Evolutionary conservation across 1,284 basidiomycete genomes (phyloP), one percentile per base, ranked within the genome.

Genomic region (Sanguinoderma infundibulare): DNA sequence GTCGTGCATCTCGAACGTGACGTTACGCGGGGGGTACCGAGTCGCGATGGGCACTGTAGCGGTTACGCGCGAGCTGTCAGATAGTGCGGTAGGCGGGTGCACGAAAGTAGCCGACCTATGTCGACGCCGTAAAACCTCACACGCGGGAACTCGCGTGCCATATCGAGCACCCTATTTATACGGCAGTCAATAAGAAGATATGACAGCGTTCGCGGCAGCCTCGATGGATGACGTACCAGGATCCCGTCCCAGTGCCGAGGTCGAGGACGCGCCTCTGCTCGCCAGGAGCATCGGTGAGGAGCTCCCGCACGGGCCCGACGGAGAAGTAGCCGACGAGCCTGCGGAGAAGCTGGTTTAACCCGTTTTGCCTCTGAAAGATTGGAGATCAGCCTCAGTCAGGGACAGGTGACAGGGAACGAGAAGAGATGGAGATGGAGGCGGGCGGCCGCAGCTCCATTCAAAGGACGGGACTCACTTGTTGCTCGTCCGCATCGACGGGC

Each of bases 91-190:
- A 35, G 42, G 22, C 42, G 32, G 39, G n/a, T 57, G 49, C 22
- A 62, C 63, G 59, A 62, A 64, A 59, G 53, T 60, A 63, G 22
- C 32, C 44, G 44, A 90, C 89, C 89, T 65, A 90, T 88, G 74
- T 93, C 91, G 57, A 91, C 72, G 52, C 87, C 91, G 65, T 83
- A 78, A 69, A 92, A 89, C 67, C 77, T 75, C 58, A 84, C 87
- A 69, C 83, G 78, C 28, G 83, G 85, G 70, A 88, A 92, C 53
- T 80, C 77, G 53, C 69, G 73, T 56, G 87, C 88, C 87, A 93
- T 89, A 65, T 91, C 86, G 71, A 87, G 79, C 5, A 86, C 78
- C 91, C 90, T 92, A 71, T 39, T 46, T 52, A 60, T 55, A 28
- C 49, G 49, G 49, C 32, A 35, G 49, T 51, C 34, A 51, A 51